Base-by-base conservation (phyloP, 495 filamentous ascomycete genomes). In the Tuber aestivum region DNA sequence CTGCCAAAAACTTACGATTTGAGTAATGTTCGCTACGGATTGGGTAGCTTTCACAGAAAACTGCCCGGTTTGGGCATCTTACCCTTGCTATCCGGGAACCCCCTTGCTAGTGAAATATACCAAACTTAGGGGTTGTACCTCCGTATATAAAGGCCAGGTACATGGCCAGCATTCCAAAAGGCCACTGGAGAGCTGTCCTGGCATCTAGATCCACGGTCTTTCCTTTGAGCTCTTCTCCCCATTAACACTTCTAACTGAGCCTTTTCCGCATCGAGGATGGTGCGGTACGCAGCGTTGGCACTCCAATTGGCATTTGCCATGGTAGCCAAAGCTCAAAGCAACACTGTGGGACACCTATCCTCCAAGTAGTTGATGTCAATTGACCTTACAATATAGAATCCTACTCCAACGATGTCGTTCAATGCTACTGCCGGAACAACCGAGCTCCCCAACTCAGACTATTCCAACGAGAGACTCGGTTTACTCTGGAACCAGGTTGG, bases 401-500 rank as follows among this genome's bases (percentile, higher is more conserved):
- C 78, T 32, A 82, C 83, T 0, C 81, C 84, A 76, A 81, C 81
- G 20, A 45, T 82, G 35, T 72, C 76, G 27, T 86, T 84, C 81
- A 86, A 86, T 83, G 82, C 82, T 41, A 84, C 83, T 50, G 85
- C 85, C 20, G 82, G 84, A 44, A 83, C 81, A 70, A 80, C 83
- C 2, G 76, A 83, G n/a, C 72, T 83, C 69, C 74, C 82, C 21
- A 80, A 79, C 50, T 84, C 83, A 23, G 83, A 84, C 73, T 87
- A 86, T 77, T 85, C 84, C 18, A 82, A 86, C 69, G 80, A 84
- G 71, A 82, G 81, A n/a, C 74, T 86, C 14, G 81, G 73, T 10
- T 83, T 84, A 48, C 83, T 86, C 41, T 87, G 85, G 85, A 83
- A 86, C 70, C 85, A 86, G 74, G 82, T 84, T 50, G 86, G 86